Evolutionary conservation across 2,329 filamentous ascomycete species (phyloP), one percentile per base, ranked within the genome.

Genomic region (Aspergillus sp.): DNA sequence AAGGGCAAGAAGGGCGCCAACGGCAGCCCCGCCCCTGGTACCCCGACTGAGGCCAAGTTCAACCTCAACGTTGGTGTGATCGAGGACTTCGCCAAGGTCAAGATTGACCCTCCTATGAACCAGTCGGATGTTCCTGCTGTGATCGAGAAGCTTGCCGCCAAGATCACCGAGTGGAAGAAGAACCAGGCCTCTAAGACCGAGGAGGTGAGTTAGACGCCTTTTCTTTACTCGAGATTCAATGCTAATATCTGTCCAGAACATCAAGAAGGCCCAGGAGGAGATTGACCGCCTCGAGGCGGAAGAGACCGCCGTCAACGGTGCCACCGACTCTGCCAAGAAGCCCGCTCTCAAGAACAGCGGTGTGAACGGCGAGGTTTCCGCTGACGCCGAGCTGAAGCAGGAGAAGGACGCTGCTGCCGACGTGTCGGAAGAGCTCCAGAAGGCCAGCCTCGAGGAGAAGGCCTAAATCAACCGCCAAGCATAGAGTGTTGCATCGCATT

Each of bases 201-300:
- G 76, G 90, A 91, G 81, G 95, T 97, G 81, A 83, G 89, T 80
- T 67, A 38, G 21, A 47, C 36, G 61, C 5, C 21, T 2, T 41
- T 4, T 32, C 5, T 15, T 13, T 7, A 36, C 39, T 50, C 25
- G n/a, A 15, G 5, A 7, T 10, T 23, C 2, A 47, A 17, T 47
- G 32, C 50, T 65, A 65, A 62, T 66, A 65, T 1, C 13, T 67
- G 60, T 80, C 28, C 72, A 98, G 95, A 99, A 99, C 84, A 89
- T 98, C 63, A 91, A 92, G 65, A 97, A 97, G 80, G 95, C 95
- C 63, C 90, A 97, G 83, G 94, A 94, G 79, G 92, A 97, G 78
- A 96, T 99, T 65, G 91, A 93, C 75, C 88, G 89, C 68, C 86
- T 98, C 47, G 86, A 89, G 69, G 81, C 84, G 58, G 94, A 97